Evolutionary conservation across 2,329 filamentous ascomycete species (phyloP).

Genomic region (Podosphaera xanthii): DNA sequence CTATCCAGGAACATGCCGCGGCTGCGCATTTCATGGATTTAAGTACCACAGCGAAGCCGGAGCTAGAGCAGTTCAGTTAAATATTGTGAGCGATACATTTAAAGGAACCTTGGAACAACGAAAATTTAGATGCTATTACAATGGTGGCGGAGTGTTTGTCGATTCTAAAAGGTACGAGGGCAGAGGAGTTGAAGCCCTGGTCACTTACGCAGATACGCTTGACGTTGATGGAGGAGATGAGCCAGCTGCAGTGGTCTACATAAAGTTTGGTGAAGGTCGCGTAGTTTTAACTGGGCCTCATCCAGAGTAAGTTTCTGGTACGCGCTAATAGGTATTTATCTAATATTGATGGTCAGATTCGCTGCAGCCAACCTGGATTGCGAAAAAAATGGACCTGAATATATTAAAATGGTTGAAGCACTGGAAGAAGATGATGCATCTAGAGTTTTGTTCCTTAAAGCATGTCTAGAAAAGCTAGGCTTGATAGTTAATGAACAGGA

Average conservation of each 20-base stretch:
- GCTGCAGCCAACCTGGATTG: slow-evolving; percentile 53
- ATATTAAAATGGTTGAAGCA: slow-evolving; percentile 42
- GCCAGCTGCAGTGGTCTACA: slow-evolving; percentile 61
- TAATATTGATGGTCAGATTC: slow-evolving; percentile 33
- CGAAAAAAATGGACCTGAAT: slow-evolving; percentile 42
- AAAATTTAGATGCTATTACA: slow-evolving; percentile 62
- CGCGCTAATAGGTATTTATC: neutral
- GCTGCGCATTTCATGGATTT: slow-evolving; percentile 73
- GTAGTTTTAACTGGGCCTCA: slow-evolving; percentile 71
- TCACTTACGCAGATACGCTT: slow-evolving; percentile 51
- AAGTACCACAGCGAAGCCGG: slow-evolving; percentile 75
- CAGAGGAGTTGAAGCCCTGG: slow-evolving; percentile 56
- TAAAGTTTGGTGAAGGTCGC: slow-evolving; percentile 58
- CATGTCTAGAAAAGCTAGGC: slow-evolving; percentile 58
- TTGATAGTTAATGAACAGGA: slow-evolving; percentile 52
- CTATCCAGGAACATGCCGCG: slow-evolving; percentile 68
- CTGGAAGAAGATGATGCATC: slow-evolving; percentile 46
- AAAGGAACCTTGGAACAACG: slow-evolving; percentile 28
- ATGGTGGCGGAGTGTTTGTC: slow-evolving; percentile 84
- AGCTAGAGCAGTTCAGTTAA: slow-evolving; percentile 47
- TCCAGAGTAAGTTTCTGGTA: slow-evolving; percentile 45
- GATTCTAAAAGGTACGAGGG: slow-evolving; percentile 40
- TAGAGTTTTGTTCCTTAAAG: slow-evolving; percentile 54
- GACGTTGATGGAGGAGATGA: slow-evolving; percentile 59
- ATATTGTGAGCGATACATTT: slow-evolving; percentile 38